Evolutionary conservation across 495 filamentous ascomycete species (phyloP).

Genomic region (Saxispiralis lemnorum): DNA sequence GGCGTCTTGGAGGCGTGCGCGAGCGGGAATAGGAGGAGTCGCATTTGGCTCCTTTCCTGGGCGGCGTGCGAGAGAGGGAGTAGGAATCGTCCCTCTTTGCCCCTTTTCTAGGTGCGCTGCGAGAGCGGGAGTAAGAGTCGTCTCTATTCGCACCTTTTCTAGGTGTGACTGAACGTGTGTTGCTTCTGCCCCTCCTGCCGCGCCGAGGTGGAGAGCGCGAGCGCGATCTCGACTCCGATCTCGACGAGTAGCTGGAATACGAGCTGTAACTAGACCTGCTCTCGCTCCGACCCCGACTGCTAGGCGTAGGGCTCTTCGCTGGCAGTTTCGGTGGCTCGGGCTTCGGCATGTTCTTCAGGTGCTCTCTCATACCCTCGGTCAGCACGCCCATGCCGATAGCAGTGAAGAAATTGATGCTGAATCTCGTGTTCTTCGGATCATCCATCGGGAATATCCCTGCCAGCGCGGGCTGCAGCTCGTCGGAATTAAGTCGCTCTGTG

Average conservation of each 20-base stretch:
- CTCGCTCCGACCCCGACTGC: constrained; percentile 25
- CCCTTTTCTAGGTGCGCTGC: neutral
- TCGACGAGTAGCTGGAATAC: constrained; percentile 20
- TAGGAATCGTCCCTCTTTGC: constrained; percentile 4
- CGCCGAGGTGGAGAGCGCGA: constrained; percentile 10
- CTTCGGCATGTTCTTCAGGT: constrained; percentile 68
- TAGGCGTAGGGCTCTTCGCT: constrained; percentile 23
- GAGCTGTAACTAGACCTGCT: constrained; percentile 23
- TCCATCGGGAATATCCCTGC: constrained; percentile 81
- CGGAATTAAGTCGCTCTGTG: constrained; percentile 56
- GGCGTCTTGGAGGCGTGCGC: constrained; percentile 5
- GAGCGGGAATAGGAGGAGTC: neutral
- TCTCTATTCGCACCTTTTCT: neutral
- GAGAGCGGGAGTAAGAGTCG: neutral
- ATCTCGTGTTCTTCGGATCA: constrained; percentile 74
- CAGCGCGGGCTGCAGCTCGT: constrained; percentile 58
- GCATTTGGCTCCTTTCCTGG: neutral
- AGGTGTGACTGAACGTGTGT: neutral
- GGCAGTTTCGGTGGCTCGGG: constrained; percentile 53
- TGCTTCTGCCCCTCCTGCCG: constrained; percentile 39
- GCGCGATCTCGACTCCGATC: constrained; percentile 9
- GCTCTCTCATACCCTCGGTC: constrained; percentile 88
- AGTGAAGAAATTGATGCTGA: constrained; percentile 98
- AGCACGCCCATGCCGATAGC: constrained; percentile 86
- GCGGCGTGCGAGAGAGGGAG: constrained; percentile 11